A percentile compares a stretch with the other conserved stretches of the same genome.
Evolutionary conservation across 2,329 filamentous ascomycete species (phyloP).

Genomic region (Aspergillus brunneoviolaceus): DNA sequence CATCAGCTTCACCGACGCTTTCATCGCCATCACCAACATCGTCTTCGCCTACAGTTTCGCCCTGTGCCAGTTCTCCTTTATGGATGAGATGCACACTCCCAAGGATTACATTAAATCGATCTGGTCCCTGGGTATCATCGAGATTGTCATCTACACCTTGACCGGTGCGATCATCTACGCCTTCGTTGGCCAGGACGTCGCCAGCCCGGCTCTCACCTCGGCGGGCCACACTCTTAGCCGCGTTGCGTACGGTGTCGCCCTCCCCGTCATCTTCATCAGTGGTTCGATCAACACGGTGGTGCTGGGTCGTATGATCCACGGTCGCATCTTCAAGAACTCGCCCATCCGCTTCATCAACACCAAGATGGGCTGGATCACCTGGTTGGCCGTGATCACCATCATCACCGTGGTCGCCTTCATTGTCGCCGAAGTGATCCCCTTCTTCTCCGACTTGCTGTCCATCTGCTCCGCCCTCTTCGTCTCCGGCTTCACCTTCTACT

Average conservation of each 20-base stretch:
- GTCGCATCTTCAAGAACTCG: conserved; percentile 34
- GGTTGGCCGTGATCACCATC: conserved; percentile 28
- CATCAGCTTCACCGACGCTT: conserved; percentile 34
- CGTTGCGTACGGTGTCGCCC: conserved; percentile 34
- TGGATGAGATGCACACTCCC: conserved; percentile 29
- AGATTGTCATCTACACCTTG: conserved; percentile 27
- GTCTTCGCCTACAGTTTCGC: conserved; percentile 48
- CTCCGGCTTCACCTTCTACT: conserved; percentile 82
- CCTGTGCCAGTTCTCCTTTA: conserved; percentile 29
- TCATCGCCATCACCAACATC: conserved; percentile 38
- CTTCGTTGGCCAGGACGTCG: conserved; percentile 34
- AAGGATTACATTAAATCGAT: conserved; percentile 27
- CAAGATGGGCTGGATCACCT: conserved; percentile 36
- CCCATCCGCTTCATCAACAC: conserved; percentile 39
- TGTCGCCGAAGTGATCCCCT: conserved; percentile 81
- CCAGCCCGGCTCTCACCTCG: conserved; percentile 34
- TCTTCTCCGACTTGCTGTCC: conserved; percentile 67
- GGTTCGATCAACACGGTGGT: conserved; percentile 40
- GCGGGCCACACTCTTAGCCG: conserved; percentile 28
- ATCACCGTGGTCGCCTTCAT: conserved; percentile 81
- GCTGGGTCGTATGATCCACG: conserved; percentile 34
- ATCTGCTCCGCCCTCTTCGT: conserved; percentile 68
- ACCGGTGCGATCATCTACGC: conserved; percentile 32
- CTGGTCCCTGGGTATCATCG: conserved; percentile 21
- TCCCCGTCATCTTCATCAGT: conserved; percentile 40